Percentiles rank a stretch among this genome's conserved stretches.
Evolutionary conservation across 495 filamentous ascomycete species (phyloP).

Genomic region (Margaritispora aquatica): DNA sequence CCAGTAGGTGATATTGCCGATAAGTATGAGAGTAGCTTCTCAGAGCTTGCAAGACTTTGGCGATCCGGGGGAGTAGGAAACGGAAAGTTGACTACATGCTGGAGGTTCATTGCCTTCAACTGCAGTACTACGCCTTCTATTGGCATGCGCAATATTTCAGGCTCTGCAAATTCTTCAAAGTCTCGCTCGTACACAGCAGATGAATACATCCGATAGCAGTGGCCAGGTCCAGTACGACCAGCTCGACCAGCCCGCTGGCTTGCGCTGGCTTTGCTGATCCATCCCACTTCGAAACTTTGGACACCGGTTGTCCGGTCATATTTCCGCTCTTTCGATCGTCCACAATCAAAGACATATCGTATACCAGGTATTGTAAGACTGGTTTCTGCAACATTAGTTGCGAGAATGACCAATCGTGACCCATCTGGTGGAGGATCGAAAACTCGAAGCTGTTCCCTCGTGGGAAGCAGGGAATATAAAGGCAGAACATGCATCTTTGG

Average conservation of each 20-base stretch:
- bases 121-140: constrained; percentile 90
- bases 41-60: constrained; percentile 73
- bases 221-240: constrained; percentile 90
- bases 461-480: constrained; percentile 90
- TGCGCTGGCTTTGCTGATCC: constrained; percentile 97
- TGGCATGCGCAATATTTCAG: constrained; percentile 87
- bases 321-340: constrained; percentile 83
- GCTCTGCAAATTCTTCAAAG: constrained; percentile 78
- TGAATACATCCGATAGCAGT: constrained; percentile 91
- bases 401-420: constrained; percentile 81
- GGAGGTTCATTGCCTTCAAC: constrained; percentile 91
- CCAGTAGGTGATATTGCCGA: constrained; percentile 60
- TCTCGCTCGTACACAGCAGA: constrained; percentile 91
- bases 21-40: constrained; percentile 74
- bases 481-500: constrained; percentile 76
- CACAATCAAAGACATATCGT: constrained; percentile 92
- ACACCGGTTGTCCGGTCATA: constrained; percentile 82
- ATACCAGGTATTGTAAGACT: constrained; percentile 95
- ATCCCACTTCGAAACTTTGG: constrained; percentile 89
- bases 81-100: constrained; percentile 91
- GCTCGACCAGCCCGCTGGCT: constrained; percentile 91
- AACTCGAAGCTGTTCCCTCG: constrained; percentile 86
- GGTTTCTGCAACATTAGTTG: constrained; percentile 97
- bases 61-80: constrained; percentile 90
- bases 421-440: constrained; percentile 83